Evolutionary conservation across 1,284 basidiomycete genomes (phyloP).

Genomic region (Moesziomyces sp.): DNA sequence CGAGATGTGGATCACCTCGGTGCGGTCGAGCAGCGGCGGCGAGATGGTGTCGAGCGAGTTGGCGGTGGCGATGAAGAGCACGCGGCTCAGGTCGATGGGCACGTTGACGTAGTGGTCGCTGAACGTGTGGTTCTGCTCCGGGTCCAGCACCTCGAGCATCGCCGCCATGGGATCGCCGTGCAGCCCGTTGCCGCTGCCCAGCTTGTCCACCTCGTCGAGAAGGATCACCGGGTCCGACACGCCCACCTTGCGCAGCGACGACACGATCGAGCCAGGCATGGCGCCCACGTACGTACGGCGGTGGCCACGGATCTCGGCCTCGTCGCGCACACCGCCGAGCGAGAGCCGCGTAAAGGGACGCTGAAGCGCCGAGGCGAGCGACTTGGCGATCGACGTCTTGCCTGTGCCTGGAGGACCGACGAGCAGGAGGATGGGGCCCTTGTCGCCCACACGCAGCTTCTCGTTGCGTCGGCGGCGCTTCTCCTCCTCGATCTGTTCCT

Average conservation of each 20-base stretch:
- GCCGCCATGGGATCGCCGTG: constrained; percentile 70
- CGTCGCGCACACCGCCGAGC: constrained; percentile 70
- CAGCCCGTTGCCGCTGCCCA: constrained; percentile 66
- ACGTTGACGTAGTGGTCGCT: constrained; percentile 69
- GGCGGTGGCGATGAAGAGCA: constrained; percentile 70
- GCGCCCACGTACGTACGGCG: constrained; percentile 64
- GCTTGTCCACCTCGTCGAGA: constrained; percentile 70
- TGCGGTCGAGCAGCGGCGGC: constrained; percentile 69
- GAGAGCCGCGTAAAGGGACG: constrained; percentile 72
- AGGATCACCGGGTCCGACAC: constrained; percentile 69
- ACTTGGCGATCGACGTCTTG: constrained; percentile 66
- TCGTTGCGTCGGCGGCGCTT: constrained; percentile 42
- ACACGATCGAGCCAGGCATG: constrained; percentile 77
- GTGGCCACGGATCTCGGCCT: constrained; percentile 69
- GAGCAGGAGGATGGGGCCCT: constrained; percentile 84
- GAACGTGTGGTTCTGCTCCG: constrained; percentile 69
- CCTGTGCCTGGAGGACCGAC: constrained; percentile 68
- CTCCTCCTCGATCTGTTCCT: constrained; percentile 43
- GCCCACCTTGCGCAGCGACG: constrained; percentile 66
- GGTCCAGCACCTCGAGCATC: constrained; percentile 69
- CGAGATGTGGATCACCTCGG: constrained; percentile 69
- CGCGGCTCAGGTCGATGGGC: constrained; percentile 64
- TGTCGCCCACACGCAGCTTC: constrained; percentile 51
- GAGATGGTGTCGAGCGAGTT: constrained; percentile 70
- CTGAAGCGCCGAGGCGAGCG: constrained; percentile 76